phyloP scores from a whole-genome alignment of 768 basidiomycete genomes.

The Boletus reticulatus region DNA sequence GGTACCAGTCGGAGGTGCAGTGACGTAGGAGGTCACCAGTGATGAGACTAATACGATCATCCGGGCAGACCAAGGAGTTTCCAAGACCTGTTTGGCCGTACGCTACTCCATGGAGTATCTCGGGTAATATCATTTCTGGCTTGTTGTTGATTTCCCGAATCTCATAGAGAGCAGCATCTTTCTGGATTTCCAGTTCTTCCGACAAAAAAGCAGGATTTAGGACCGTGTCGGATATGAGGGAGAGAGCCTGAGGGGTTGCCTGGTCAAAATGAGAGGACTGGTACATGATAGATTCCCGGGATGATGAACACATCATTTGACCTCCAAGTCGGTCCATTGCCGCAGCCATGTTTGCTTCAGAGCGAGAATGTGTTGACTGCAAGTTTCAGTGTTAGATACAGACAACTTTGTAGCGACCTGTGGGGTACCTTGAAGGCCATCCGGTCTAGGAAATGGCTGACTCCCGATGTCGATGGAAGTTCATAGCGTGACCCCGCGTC shows the following conservation, averaged over 20 bases:
- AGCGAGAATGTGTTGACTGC: constrained; percentile 72
- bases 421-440: constrained; percentile 90
- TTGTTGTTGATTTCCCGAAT: constrained; percentile 83
- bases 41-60: constrained; percentile 72
- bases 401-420: not conserved
- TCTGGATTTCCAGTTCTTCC: constrained; percentile 81
- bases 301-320: constrained; percentile 88
- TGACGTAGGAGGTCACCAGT: constrained; percentile 57
- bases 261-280: constrained; percentile 93
- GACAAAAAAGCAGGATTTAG: constrained; percentile 69
- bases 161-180: constrained; percentile 89
- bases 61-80: constrained; percentile 87
- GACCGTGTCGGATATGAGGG: constrained; percentile 89
- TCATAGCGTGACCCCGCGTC: constrained; percentile 95
- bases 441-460: constrained; percentile 89
- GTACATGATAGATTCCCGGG: constrained; percentile 95
- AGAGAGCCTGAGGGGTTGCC: constrained; percentile 77
- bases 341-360: constrained; percentile 73
- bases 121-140: constrained; percentile 92
- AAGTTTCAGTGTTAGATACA: constrained; percentile 1
- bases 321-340: constrained; percentile 85
- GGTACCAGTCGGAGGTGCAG: constrained; percentile 80
- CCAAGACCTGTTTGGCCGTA: constrained; percentile 78
- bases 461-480: constrained; percentile 65
- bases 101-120: constrained; percentile 84